phyloP scores from a whole-genome alignment of 1,139 yeast genomes.

The Scheffersomyces parashehatae region DNA sequence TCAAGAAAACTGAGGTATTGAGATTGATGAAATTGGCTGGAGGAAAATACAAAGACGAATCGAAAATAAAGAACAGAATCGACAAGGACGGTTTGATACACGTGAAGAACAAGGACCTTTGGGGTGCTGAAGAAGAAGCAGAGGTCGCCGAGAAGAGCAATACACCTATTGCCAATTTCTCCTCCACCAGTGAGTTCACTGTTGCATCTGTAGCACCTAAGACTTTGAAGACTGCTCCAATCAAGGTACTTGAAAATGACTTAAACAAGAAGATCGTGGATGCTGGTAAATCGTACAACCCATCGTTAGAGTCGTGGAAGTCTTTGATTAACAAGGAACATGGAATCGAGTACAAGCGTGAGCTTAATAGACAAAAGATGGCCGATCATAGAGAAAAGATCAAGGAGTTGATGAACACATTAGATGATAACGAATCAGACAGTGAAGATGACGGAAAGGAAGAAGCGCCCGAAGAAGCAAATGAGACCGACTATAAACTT shows the following conservation, averaged over 20 bases:
- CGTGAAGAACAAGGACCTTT: constrained; percentile 59
- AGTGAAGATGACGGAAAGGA: constrained; percentile 45
- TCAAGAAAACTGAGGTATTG: constrained; percentile 65
- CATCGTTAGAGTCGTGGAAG: constrained; percentile 84
- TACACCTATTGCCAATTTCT: constrained; percentile 18
- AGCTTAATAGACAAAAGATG: constrained; percentile 59
- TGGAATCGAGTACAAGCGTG: constrained; percentile 64
- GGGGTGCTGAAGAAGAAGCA: constrained; percentile 56
- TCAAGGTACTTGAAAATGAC: constrained; percentile 44
- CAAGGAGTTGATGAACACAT: constrained; percentile 59
- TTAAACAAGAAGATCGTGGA: constrained; percentile 48
- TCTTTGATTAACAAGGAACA: constrained; percentile 67
- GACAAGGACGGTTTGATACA: constrained; percentile 65
- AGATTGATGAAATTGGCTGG: constrained; percentile 81
- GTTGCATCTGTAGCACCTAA: constrained; percentile 54
- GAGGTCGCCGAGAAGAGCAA: constrained; percentile 32
- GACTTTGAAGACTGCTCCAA: constrained; percentile 58
- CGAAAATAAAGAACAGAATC: constrained; percentile 49
- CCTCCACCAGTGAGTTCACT: constrained; percentile 50
- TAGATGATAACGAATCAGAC: constrained; percentile 59
- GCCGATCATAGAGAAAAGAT: constrained; percentile 65
- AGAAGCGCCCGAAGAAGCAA: constrained; percentile 31
- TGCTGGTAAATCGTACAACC: constrained; percentile 93
- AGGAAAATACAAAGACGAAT: constrained; percentile 55
- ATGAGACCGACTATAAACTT: constrained; percentile 33